Base-by-base conservation (phyloP, 2,329 filamentous ascomycete genomes). In the Thielaviopsis euricoi region DNA sequence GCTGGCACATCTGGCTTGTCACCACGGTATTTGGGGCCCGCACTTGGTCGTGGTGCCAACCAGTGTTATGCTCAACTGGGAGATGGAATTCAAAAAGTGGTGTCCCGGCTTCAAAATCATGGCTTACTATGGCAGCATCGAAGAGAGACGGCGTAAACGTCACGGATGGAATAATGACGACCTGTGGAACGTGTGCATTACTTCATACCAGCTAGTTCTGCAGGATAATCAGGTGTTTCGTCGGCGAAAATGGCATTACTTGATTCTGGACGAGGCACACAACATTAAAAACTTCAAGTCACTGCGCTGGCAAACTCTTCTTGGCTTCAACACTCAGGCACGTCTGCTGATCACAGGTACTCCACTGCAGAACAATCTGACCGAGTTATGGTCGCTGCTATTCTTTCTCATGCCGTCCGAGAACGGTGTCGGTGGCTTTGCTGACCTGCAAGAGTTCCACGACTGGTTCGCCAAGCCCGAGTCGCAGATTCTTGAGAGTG, bases 281-380 rank as follows among this genome's bases (percentile, higher is more conserved):
- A 97, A 98, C 71, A 98, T 98, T 77, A 97, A 98, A 67, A 98
- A 98, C 70, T 98, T 97, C 76, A 90, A 95, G 66, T 96, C 91
- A 1, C 90, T 96, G 69, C 79, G 91, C 62, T 98, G 93, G 90
- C 93, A 97, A 69, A 91, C 89, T 0, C 79, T 98, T 62, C 80
- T 98, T 22, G 93, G 87, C 0, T 94, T 98, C 73, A 91, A 94
- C 65, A 97, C 93, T 0, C 83, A 86, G 62, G 85, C 90, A 26
- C 82, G 93, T 37, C 79, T 98, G 12, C 73, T 98, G 0, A 76
- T 98, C 12, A 98, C 93, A 0, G 93, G 93, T 59, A 98, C 93
- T 0, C 93, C 94, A 1, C 76, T 98, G 23, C 93, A 98, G 69
- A 98, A 98, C 70, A 97, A 96, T 62, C 76, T 98, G 5, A 94